Conservation (phyloP, 225 moss, liverwort and hornwort species). For the Anthoceros angustus region DNA sequence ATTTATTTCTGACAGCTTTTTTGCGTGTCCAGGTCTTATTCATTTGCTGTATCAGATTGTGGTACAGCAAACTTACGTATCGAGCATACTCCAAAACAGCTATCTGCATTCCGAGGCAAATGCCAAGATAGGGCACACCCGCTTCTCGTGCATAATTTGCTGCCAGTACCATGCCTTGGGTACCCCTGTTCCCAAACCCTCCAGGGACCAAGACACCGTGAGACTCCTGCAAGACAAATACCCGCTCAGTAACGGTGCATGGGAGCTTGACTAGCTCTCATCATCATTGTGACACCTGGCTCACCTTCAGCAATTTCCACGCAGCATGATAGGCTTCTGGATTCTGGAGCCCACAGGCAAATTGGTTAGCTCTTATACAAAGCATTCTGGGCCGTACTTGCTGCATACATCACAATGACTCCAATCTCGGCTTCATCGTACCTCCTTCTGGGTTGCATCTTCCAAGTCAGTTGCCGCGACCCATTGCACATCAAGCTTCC, state of each 20-base stretch:
- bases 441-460: constrained; percentile 51
- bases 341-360: constrained; percentile 26
- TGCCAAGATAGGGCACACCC: constrained; percentile 66
- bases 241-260: neutral
- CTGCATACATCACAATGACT: neutral
- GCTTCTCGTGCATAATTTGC: constrained; percentile 68
- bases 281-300: neutral
- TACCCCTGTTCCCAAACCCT: constrained; percentile 87
- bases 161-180: constrained; percentile 75
- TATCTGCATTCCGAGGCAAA: constrained; percentile 95
- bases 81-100: constrained; percentile 90
- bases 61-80: constrained; percentile 16
- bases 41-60: no score
- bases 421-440: constrained; percentile 7
- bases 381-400: neutral
- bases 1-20: neutral
- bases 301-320: constrained; percentile 66
- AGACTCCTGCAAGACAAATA: constrained; percentile 25
- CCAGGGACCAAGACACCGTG: constrained; percentile 86
- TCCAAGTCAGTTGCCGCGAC: constrained; percentile 81
- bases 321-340: constrained; percentile 50
- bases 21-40: neutral
- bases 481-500: constrained; percentile 83
- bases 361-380: neutral
- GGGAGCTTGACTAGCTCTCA: neutral